Conservation (phyloP, 2,329 filamentous ascomycete genomes). For the Hymenoscyphus salicellus region DNA sequence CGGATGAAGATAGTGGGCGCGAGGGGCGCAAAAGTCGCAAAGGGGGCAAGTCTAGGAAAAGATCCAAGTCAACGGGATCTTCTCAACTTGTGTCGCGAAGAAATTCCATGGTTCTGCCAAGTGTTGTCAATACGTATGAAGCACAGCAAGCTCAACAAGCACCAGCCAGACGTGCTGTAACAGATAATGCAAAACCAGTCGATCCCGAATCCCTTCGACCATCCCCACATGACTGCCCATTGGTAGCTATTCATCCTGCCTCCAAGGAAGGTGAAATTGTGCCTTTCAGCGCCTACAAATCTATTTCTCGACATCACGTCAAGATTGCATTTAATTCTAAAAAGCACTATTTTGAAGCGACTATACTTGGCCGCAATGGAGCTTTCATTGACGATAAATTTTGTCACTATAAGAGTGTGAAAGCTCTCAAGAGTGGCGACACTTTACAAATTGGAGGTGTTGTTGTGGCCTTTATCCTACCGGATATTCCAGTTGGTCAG, state of each 20-base stretch:
- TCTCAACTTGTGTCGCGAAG: conserved; percentile 35
- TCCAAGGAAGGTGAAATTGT: conserved; percentile 48
- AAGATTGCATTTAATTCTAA: conserved; percentile 68
- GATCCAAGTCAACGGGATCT: conserved; percentile 47
- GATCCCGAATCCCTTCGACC: conserved; percentile 59
- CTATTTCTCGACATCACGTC: conserved; percentile 71
- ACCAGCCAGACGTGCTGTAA: conserved; percentile 44
- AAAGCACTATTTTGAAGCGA: conserved; percentile 61
- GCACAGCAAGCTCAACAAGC: conserved; percentile 40
- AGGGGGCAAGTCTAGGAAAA: conserved; percentile 26
- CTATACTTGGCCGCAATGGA: conserved; percentile 59
- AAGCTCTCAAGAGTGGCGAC: conserved; percentile 61
- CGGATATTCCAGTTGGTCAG: conserved; percentile 55
- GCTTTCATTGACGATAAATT: conserved; percentile 64
- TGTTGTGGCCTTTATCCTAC: conserved; percentile 65
- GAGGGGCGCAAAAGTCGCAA: conserved; percentile 44
- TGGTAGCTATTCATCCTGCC: conserved; percentile 68
- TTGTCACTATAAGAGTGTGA: conserved; percentile 50
- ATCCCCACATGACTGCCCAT: conserved; percentile 59
- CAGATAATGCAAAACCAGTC: conserved; percentile 57
- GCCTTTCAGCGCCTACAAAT: conserved; percentile 62
- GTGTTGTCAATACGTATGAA: conserved; percentile 37
- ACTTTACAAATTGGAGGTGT: conserved; percentile 71
- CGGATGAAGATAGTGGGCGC: conserved; percentile 51
- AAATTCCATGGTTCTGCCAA: conserved; percentile 32